Base-by-base conservation (phyloP, 2,329 filamentous ascomycete genomes). In the Ophioceras dolichostomum region DNA sequence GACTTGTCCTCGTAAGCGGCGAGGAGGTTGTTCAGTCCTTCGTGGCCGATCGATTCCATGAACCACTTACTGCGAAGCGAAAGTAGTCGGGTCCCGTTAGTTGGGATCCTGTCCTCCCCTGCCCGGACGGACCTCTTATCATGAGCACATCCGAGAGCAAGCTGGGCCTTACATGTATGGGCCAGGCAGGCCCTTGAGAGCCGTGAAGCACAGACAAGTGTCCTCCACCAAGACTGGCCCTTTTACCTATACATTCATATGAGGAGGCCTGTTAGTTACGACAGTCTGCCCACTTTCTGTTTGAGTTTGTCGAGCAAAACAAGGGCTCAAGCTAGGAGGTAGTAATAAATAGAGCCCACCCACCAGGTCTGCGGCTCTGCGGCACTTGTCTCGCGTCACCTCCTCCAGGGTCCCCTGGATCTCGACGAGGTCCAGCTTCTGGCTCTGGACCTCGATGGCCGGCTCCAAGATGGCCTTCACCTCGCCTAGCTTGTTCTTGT, bases 171-270 rank as follows among this genome's bases (percentile, higher is more conserved):
- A 94, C 89, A 98, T 94, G 58, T 98, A 98, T 29, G 89, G 86
- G 2, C 91, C 91, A 2, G 91, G 91, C 21, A 98, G 70, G n/a
- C 87, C 88, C 41, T 83, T 77, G 43, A 95, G 72, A 16, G 89
- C 88, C 53, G 83, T 80, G 56, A 95, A 98, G 65, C 87, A 93
- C 34, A 98, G 69, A 47, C 87, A 87, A 13, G 91, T 98, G 59
- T 98, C 91, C 61, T 98, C 91, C 10, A 94, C 89, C 28, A 98
- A 68, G 8, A 95, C 91, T 4, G 93, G 88, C 1, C 87, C 87
- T 50, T 81, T 67, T 34, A 91, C 61, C 86, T 93, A 42, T 32
- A n/a, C n/a, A n/a, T n/a, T n/a, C n/a, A n/a, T n/a, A n/a, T n/a
- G n/a, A n/a, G n/a, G n/a, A n/a, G n/a, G n/a, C n/a, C n/a, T n/a